These are phyloP conservation scores for Pseudozyma thailandica DNA, from an alignment of 1,284 basidiomycete genomes.

Conservation along the genomic window DNA sequence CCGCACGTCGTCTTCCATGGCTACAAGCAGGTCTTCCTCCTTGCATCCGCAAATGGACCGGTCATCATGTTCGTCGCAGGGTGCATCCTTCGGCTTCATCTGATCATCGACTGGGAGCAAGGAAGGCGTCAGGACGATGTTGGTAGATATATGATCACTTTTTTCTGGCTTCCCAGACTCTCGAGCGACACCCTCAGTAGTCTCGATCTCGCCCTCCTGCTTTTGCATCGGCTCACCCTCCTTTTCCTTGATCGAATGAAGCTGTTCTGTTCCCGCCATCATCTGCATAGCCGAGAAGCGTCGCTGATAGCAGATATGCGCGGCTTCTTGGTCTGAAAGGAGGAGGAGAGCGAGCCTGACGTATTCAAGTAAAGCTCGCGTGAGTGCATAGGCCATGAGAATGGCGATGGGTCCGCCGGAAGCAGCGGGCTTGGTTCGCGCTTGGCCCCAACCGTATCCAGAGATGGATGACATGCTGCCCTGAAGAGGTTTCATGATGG, in stretches of 20 bases:
- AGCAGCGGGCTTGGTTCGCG: background rate
- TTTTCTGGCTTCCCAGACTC: background rate
- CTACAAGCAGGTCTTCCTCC: constrained; percentile 28
- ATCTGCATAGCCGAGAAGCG: constrained; percentile 6
- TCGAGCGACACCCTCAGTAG: background rate
- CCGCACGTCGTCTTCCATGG: constrained; percentile 25
- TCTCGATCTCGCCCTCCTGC: background rate
- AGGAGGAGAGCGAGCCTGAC: constrained; percentile 14
- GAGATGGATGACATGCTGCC: background rate
- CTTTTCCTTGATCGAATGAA: no score
- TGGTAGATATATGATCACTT: constrained; percentile 19
- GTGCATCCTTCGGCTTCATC: no score
- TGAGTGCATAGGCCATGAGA: constrained; percentile 5
- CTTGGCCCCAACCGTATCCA: background rate
- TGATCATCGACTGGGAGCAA: constrained; percentile 8
- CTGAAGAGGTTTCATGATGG: no score
- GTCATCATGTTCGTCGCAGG: no score
- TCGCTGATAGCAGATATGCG: constrained; percentile 15
- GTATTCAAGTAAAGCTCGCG: constrained; percentile 20
- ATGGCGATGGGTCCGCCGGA: background rate
- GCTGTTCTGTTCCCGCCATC: background rate
- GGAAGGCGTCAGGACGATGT: constrained; percentile 19
- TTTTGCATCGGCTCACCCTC: background rate
- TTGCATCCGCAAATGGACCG: constrained; percentile 13
- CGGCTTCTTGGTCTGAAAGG: constrained; percentile 11